Base-by-base conservation (phyloP, 2,329 filamentous ascomycete species). In the Aspergillus latus region DNA sequence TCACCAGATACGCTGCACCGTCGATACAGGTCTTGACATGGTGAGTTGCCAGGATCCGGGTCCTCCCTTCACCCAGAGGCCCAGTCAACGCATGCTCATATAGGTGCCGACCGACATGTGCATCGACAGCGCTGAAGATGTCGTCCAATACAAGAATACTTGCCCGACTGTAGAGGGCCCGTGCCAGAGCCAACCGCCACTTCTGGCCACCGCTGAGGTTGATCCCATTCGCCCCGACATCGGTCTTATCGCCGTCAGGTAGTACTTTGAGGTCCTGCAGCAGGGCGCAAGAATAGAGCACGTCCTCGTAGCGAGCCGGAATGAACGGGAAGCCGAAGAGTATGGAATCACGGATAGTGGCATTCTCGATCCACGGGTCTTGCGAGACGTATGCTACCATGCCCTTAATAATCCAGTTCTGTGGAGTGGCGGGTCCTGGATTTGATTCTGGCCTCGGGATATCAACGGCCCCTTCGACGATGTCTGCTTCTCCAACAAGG, bases 151-250 rank as follows among this genome's bases (percentile, higher is more conserved):
- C 78, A 5, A 93, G 76, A 60, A 91, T 85, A 2, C 86, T 84
- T 1, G 88, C 88, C 15, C 88, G 80, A 5, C 88, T 91, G 71
- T 93, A 93, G 13, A 93, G 77, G 1, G 89, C 89, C 49, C 89
- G 80, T 5, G 89, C 89, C 63, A 93, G 83, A 1, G 88, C 89
- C 40, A 93, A 81, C 48, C 89, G 83, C 86, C 88, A 91, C 68
- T 89, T 87, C 72, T 94, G 90, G 0, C 90, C 90, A 57, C 90
- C 90, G 59, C 87, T 90, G n/a, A 94, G 77, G 63, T 92, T 91
- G 65, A 92, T 88, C 3, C 90, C 90, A 59, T 92, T 91, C 5
- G 88, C 87, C 8, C 90, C 90, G 50, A 93, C 88, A 66, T 92
- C 88, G 0, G 90, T 93, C 48, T 82, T 74, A 64, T 92, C 88